These are phyloP conservation scores for Linum lewisii DNA, from an alignment of 345 rosid genomes.

Conservation along the genomic window DNA sequence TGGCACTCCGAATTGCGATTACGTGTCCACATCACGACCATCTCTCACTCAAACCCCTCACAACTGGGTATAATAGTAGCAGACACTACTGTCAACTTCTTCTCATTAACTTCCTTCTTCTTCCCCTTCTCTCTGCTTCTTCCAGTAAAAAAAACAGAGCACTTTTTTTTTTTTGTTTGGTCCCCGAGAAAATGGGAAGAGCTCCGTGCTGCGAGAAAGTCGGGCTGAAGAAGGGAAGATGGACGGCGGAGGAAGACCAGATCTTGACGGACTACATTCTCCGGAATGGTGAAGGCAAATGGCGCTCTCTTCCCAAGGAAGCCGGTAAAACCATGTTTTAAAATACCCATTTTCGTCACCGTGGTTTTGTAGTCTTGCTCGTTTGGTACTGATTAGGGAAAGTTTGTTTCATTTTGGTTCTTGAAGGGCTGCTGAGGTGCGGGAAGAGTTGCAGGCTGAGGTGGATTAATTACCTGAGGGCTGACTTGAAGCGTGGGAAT, in stretches of 20 bases:
- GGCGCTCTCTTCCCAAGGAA: constrained; percentile 81
- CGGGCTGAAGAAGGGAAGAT: constrained; percentile 76
- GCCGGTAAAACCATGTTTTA: constrained; percentile 38
- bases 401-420: neutral
- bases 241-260: constrained; percentile 82
- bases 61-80: neutral
- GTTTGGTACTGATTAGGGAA: neutral
- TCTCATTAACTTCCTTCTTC: neutral
- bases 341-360: neutral
- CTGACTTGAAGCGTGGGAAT: constrained; percentile 77
- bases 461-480: constrained; percentile 83
- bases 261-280: constrained; percentile 50
- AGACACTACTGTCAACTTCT: neutral
- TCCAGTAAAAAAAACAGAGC: too few relatives aligned
- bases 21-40: constrained; percentile 1
- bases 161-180: neutral
- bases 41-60: constrained; percentile 1
- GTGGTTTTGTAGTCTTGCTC: neutral
- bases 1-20: constrained; percentile 11
- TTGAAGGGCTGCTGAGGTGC: constrained; percentile 63
- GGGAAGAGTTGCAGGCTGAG: constrained; percentile 94
- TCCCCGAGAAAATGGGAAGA: constrained; percentile 47
- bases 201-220: constrained; percentile 85
- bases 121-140: neutral
- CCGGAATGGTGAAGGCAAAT: constrained; percentile 71